Percentiles rank a stretch among this genome's conserved stretches.
phyloP scores from a whole-genome alignment of 179 eudicot species.

The Drosera spatulata region DNA sequence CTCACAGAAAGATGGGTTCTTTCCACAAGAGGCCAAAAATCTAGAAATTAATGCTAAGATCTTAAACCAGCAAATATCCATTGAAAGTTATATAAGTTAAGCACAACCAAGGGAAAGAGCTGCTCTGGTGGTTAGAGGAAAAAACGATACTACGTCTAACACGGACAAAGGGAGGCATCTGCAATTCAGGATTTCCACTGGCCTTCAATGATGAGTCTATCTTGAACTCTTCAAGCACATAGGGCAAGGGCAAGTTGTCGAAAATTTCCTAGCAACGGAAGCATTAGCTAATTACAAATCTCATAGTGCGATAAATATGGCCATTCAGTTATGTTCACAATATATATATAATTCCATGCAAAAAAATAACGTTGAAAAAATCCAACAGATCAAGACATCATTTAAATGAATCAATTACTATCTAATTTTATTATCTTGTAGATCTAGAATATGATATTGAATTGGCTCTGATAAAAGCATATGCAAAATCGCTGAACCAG shows the following conservation, averaged over 20 bases:
- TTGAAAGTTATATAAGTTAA: background rate
- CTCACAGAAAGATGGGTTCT: background rate
- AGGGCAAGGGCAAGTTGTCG: constrained; percentile 62
- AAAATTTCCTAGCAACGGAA: constrained; percentile 50
- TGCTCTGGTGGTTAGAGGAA: background rate
- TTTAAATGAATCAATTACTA: no score
- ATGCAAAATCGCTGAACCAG: no score
- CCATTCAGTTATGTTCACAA: background rate
- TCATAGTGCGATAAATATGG: background rate
- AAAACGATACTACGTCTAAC: constrained; percentile 90
- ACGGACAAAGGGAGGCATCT: constrained; percentile 62
- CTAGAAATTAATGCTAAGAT: background rate
- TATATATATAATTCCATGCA: no score
- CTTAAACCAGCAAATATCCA: background rate
- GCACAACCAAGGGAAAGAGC: background rate
- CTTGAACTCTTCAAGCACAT: constrained; percentile 57
- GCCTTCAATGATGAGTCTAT: constrained; percentile 46
- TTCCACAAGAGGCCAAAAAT: background rate
- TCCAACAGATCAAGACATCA: no score
- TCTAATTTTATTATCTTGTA: no score
- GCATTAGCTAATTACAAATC: background rate
- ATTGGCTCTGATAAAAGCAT: no score
- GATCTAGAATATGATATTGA: no score
- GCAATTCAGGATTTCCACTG: constrained; percentile 25
- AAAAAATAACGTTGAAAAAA: no score